Base-by-base conservation (phyloP, 352 stramenopile genomes). In the Sclerospora graminicola region DNA sequence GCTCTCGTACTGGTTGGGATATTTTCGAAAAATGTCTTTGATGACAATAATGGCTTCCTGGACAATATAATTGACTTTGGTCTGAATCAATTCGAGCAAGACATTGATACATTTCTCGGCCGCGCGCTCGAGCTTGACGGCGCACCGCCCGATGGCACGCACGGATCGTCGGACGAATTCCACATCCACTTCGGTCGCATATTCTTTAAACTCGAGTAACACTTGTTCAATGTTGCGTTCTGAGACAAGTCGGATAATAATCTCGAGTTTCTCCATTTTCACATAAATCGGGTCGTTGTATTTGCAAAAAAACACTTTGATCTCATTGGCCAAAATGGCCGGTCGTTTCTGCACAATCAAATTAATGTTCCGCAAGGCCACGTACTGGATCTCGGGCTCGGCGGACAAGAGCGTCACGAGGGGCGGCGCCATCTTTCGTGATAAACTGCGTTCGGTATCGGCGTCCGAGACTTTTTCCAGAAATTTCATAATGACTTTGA, bases 11-110 rank as follows among this genome's bases (percentile, higher is more conserved):
- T 97, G 86, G 75, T 99, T 99, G 48, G 95, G 95, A 73, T 99
- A 99, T 60, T 97, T 96, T 38, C 96, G 89, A 84, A 99, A 99
- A 51, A 99, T 98, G 55, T 99, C 95, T 66, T 98, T 99, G 66
- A 99, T 99, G 20, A 99, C 96, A 67, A 99, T 97, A 42, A 99
- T 97, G 23, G 93, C 93, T 65, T 99, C 96, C 64, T 99, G 96
- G 2, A 99, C 94, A 32, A 99, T 97, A 57, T 98, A 98, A 69
- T 98, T 98, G 24, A 98, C 95, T 76, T 99, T 98, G 38, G 95
- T 98, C 66, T 99, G 90, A 62, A 99, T 99, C 2, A 99, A 72
- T 57, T 98, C 92, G 4, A 99, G 70, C 32, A 99, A 68, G 15
- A 99, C 96, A 45, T 97, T 97, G 53, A 99, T 98, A 69, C 96